Conservation (phyloP, 2,329 filamentous ascomycete genomes). For the Paracoccidioides brasiliensis region DNA sequence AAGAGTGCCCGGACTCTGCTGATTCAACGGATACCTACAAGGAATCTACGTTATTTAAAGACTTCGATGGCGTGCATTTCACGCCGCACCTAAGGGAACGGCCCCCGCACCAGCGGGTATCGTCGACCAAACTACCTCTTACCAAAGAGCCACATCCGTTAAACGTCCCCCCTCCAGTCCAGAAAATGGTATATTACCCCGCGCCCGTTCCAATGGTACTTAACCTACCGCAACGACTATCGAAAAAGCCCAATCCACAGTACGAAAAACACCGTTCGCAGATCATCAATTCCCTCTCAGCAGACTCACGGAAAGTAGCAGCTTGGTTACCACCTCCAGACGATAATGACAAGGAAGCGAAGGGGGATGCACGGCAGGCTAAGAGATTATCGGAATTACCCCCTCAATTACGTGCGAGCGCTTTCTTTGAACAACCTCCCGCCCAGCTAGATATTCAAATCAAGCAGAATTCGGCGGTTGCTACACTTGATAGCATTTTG, state of each 20-base stretch:
- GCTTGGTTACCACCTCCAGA: conserved; percentile 28
- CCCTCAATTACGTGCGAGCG: conserved; percentile 75
- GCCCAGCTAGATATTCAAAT: conserved; percentile 42
- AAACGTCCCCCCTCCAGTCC: conserved; percentile 41
- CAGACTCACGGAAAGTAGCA: conserved; percentile 41
- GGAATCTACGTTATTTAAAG: conserved; percentile 34
- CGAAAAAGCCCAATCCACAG: conserved; percentile 52
- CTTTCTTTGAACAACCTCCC: conserved; percentile 68
- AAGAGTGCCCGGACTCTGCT: conserved; percentile 25
- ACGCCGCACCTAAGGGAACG: conserved; percentile 17
- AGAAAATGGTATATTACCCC: conserved; percentile 88
- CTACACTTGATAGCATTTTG: conserved; percentile 79
- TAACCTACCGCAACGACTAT: conserved; percentile 79
- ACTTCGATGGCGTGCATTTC: conserved; percentile 40
- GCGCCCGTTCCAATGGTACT: conserved; percentile 88
- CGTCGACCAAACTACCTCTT: conserved; percentile 28
- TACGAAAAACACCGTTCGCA: conserved; percentile 62
- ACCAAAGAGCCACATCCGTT: conserved; percentile 27
- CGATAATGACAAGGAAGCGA: conserved; percentile 14
- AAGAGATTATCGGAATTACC: conserved; percentile 44
- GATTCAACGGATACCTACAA: conserved; percentile 35
- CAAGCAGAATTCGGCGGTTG: conserved; percentile 68
- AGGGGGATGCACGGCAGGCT: conserved; percentile 7
- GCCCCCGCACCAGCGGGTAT: conserved; percentile 21
- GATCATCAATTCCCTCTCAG: conserved; percentile 51